phyloP scores from a whole-genome alignment of 2,329 filamentous ascomycete genomes.

The Penicillium aurantiogriseum region DNA sequence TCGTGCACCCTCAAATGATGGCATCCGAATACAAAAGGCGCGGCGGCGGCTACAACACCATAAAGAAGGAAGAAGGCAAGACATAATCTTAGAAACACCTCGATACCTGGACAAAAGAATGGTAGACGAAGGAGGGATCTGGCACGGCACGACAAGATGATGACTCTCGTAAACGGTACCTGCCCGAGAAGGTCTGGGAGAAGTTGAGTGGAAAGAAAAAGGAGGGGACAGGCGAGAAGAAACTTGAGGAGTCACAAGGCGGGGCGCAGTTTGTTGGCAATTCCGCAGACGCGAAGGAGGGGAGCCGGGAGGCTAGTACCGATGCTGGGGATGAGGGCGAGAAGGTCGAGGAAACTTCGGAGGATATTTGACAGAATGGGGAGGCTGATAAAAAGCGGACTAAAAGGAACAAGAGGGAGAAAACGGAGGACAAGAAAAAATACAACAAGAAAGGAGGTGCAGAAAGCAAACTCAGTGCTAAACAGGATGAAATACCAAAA shows the following conservation, averaged over 20 bases:
- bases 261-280: conserved; percentile 48
- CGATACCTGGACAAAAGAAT: conserved; percentile 37
- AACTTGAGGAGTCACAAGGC: conserved; percentile 30
- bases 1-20: conserved; percentile 47
- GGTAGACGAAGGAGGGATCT: too few relatives aligned
- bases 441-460: not conserved
- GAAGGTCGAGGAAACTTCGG: not conserved
- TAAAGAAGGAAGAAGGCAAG: conserved; percentile 37
- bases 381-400: not conserved
- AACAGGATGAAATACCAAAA: conserved; percentile 8
- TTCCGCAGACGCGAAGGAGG: conserved; percentile 43
- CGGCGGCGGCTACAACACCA: conserved; percentile 47
- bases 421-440: not conserved
- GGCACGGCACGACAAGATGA: too few relatives aligned
- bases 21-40: conserved; percentile 50
- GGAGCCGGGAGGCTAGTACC: conserved; percentile 39
- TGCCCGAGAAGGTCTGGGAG: too few relatives aligned
- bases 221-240: conserved; percentile 52
- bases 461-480: conserved; percentile 5
- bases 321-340: conserved; percentile 13
- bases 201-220: conserved; percentile 42
- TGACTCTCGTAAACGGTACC: too few relatives aligned
- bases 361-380: not conserved
- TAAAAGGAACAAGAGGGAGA: not conserved
- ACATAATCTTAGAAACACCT: conserved; percentile 47